Conservation (phyloP, 2,329 filamentous ascomycete genomes). For the Cercospora brassicicola region DNA sequence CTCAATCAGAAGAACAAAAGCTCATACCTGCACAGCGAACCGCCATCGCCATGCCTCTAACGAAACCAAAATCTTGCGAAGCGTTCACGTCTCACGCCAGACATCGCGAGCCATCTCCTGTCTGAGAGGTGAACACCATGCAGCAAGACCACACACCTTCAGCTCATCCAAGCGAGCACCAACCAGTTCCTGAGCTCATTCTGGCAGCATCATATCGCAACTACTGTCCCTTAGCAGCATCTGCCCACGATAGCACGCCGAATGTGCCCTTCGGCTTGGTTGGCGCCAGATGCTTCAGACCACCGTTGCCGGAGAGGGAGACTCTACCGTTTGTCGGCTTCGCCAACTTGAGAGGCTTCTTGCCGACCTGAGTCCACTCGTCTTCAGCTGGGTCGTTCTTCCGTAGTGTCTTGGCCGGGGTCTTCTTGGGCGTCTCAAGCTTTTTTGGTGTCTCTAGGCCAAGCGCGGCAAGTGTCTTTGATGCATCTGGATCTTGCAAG, state of each 20-base stretch:
- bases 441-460: slow-evolving; percentile 4
- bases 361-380: slow-evolving; percentile 27
- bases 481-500: neutral
- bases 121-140: neutral
- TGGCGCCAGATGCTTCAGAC: slow-evolving; percentile 24
- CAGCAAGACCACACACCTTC: neutral
- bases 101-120: neutral
- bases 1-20: neutral
- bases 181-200: neutral
- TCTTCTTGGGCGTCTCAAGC: slow-evolving; percentile 15
- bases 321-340: slow-evolving; percentile 16
- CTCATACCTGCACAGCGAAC: neutral
- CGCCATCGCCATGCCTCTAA: neutral
- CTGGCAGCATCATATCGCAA: neutral
- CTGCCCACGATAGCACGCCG: slow-evolving; percentile 21
- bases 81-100: neutral
- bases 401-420: neutral
- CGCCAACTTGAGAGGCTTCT: slow-evolving; percentile 20
- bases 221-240: slow-evolving; percentile 15
- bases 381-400: slow-evolving; percentile 10
- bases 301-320: slow-evolving; percentile 26
- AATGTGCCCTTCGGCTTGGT: slow-evolving; percentile 23
- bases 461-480: neutral
- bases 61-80: neutral
- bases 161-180: neutral